A percentile compares a stretch with the other conserved stretches of the same genome.
These are phyloP conservation scores for Heimioporus punctisporus DNA, from an alignment of 1,284 basidiomycete species.

Conservation along the genomic window DNA sequence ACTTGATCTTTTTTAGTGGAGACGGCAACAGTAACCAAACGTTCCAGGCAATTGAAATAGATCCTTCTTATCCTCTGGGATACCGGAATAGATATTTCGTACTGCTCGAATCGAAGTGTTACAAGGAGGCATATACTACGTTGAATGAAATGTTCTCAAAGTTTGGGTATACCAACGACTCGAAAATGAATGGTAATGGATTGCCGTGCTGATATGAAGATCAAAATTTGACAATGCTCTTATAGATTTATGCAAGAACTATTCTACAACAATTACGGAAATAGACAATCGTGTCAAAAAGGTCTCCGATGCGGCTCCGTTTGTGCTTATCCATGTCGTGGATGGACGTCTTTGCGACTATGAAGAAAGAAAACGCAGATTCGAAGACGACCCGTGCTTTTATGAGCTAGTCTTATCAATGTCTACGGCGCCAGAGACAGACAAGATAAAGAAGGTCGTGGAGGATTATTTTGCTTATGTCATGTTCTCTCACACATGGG, in stretches of 20 bases:
- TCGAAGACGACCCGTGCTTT: constrained; percentile 3
- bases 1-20: background rate
- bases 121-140: background rate
- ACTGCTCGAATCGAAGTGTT: background rate
- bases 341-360: constrained; percentile 8
- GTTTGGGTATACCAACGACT: background rate
- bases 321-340: constrained; percentile 10
- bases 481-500: constrained; percentile 26
- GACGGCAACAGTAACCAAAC: background rate
- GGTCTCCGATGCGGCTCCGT: constrained; percentile 4
- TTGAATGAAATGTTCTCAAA: background rate
- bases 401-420: constrained; percentile 10
- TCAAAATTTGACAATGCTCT: background rate
- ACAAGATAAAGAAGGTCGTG: constrained; percentile 4
- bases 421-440: background rate
- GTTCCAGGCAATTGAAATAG: constrained; percentile 8
- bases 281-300: background rate
- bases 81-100: constrained; percentile 5
- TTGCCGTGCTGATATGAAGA: background rate
- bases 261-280: background rate
- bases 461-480: constrained; percentile 15
- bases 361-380: background rate
- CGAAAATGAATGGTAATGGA: constrained; percentile 2
- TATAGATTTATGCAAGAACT: constrained; percentile 4
- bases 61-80: constrained; percentile 2